Evolutionary conservation across 2,329 filamentous ascomycete species (phyloP).

Genomic region (Grosmannia penicillata): DNA sequence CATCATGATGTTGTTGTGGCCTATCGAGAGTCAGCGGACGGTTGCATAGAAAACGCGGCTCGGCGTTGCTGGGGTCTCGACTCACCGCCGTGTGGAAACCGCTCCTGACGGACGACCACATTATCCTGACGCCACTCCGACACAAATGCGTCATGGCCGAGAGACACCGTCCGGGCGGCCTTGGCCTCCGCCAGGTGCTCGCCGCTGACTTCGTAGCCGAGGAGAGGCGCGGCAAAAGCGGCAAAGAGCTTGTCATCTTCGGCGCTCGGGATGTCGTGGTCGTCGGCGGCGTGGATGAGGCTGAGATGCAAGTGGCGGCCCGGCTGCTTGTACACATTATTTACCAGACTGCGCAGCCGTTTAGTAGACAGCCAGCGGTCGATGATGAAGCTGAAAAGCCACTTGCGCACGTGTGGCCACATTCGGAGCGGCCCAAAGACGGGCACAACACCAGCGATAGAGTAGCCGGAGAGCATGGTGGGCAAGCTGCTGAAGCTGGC

Average conservation of each 20-base stretch:
- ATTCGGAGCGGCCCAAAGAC: slow-evolving; percentile 59
- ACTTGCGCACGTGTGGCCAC: slow-evolving; percentile 49
- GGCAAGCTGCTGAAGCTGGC: slow-evolving; percentile 66
- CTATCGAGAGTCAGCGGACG: slow-evolving; percentile 20
- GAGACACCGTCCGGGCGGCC: slow-evolving; percentile 25
- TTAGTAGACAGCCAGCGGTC: slow-evolving; percentile 68
- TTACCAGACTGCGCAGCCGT: slow-evolving; percentile 45
- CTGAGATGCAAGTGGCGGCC: slow-evolving; percentile 41
- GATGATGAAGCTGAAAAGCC: slow-evolving; percentile 48
- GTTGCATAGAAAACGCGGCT: not conserved
- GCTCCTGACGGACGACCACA: slow-evolving; percentile 36
- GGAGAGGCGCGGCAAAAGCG: slow-evolving; percentile 31
- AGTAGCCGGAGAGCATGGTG: slow-evolving; percentile 61
- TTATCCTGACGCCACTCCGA: slow-evolving; percentile 29
- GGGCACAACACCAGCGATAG: slow-evolving; percentile 63
- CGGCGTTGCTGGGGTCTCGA: slow-evolving; percentile 2
- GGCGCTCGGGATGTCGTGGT: slow-evolving; percentile 65
- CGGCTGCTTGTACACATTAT: slow-evolving; percentile 27
- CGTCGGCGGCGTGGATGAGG: slow-evolving; percentile 67
- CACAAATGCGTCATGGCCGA: slow-evolving; percentile 32
- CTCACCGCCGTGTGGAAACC: slow-evolving; percentile 40
- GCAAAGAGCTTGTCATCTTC: slow-evolving; percentile 52
- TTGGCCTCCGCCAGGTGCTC: slow-evolving; percentile 18
- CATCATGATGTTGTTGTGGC: slow-evolving; percentile 55
- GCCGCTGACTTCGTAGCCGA: slow-evolving; percentile 13